These are phyloP conservation scores for Penicillium parvum DNA, from an alignment of 495 filamentous ascomycete genomes.

Conservation along the genomic window DNA sequence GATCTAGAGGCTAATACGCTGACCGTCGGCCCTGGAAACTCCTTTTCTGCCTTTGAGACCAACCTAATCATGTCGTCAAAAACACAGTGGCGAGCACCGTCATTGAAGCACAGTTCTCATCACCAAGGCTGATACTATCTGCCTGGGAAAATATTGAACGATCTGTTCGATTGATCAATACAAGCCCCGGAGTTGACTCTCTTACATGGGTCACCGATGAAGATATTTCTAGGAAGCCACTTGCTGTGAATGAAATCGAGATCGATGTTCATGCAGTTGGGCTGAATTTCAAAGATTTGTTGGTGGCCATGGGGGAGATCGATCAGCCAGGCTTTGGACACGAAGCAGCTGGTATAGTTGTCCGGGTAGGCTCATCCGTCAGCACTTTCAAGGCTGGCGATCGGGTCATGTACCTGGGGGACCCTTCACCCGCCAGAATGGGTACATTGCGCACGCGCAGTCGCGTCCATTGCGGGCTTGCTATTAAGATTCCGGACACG, in stretches of 20 bases:
- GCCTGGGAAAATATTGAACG: too few relatives aligned
- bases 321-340: neutral
- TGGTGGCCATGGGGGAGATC: slow-evolving; percentile 4
- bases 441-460: neutral
- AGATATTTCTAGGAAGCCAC: too few relatives aligned
- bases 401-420: neutral
- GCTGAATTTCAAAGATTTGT: slow-evolving; percentile 9
- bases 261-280: slow-evolving; percentile 5
- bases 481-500: neutral
- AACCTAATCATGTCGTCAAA: too few relatives aligned
- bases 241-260: slow-evolving; percentile 1
- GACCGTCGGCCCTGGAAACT: neutral
- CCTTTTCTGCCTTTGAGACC: too few relatives aligned
- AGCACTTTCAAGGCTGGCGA: neutral
- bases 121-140: too few relatives aligned
- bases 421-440: too few relatives aligned
- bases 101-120: too few relatives aligned
- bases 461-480: neutral
- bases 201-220: too few relatives aligned
- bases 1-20: neutral
- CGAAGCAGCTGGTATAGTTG: neutral
- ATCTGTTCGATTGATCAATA: too few relatives aligned
- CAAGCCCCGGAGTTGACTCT: too few relatives aligned
- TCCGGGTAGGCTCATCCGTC: neutral
- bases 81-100: too few relatives aligned